phyloP scores from a whole-genome alignment of 257 asterid species.

The Nicotiana knightiana region DNA sequence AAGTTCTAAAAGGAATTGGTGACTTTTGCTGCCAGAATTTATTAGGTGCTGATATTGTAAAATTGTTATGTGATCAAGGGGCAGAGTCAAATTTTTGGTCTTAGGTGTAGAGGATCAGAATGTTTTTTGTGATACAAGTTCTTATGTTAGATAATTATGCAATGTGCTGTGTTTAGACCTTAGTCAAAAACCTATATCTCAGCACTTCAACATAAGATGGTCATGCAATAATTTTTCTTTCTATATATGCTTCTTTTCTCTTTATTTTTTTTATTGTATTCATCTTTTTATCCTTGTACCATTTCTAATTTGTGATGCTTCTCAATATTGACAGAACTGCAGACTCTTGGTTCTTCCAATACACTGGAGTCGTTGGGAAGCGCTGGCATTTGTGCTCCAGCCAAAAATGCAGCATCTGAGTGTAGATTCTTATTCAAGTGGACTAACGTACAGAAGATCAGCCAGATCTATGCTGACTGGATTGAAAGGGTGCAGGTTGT shows the following conservation, averaged over 20 bases:
- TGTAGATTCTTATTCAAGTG: constrained; percentile 17
- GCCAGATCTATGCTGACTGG: constrained; percentile 53
- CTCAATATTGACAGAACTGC: constrained; percentile 32
- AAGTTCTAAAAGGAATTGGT: not conserved
- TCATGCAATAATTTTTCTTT: not conserved
- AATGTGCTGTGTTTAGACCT: not conserved
- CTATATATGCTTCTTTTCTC: not conserved
- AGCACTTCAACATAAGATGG: not conserved
- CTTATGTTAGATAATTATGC: not conserved
- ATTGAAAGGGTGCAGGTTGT: constrained; percentile 2
- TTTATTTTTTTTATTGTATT: not conserved
- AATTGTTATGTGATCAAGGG: not conserved
- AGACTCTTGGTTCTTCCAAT: constrained; percentile 5
- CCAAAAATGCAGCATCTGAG: constrained; percentile 12
- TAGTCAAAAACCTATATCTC: not conserved
- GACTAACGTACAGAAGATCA: constrained; percentile 24
- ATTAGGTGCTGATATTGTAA: not conserved
- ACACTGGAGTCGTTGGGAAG: not conserved
- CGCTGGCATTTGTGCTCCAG: constrained; percentile 5
- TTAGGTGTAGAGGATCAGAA: not conserved
- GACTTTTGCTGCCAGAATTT: not conserved
- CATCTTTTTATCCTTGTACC: not conserved
- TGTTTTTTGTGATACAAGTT: not conserved
- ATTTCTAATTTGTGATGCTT: not conserved
- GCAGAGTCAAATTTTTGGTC: not conserved